Conservation (phyloP, 2,329 filamentous ascomycete species). For the Onygena corvina region DNA sequence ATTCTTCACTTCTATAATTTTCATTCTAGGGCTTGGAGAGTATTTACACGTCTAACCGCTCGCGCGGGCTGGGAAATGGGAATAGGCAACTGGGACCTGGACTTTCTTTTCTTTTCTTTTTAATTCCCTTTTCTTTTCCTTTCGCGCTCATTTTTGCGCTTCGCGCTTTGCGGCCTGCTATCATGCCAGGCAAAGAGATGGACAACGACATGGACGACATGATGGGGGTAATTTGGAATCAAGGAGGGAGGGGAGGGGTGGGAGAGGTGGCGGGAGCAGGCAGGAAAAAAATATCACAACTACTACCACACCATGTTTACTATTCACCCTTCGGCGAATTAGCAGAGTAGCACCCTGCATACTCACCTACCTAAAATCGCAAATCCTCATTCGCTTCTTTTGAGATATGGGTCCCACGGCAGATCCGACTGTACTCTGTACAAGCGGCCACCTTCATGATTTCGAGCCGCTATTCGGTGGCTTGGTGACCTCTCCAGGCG, state of each 20-base stretch:
- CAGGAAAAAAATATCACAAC: background rate
- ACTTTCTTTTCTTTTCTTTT: constrained; percentile 7
- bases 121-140: background rate
- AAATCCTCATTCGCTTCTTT: constrained; percentile 2
- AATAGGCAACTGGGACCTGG: constrained; percentile 11
- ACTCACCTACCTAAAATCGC: background rate
- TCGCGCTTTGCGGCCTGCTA: background rate
- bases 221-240: background rate
- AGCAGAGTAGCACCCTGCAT: constrained; percentile 1
- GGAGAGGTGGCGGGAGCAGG: background rate
- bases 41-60: constrained; percentile 15
- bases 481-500: background rate
- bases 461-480: background rate
- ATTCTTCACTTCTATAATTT: constrained; percentile 16
- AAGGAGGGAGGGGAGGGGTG: background rate
- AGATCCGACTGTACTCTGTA: background rate
- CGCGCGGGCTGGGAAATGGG: constrained; percentile 16
- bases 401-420: background rate
- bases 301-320: background rate
- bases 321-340: background rate
- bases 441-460: background rate
- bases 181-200: background rate
- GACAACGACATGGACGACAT: background rate
- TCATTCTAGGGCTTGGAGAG: constrained; percentile 13
- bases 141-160: background rate